Evolutionary conservation across 192 early-diverging fungal species (phyloP), one percentile per base, ranked within the genome.

Genomic region (Rhizophlyctis rosea): DNA sequence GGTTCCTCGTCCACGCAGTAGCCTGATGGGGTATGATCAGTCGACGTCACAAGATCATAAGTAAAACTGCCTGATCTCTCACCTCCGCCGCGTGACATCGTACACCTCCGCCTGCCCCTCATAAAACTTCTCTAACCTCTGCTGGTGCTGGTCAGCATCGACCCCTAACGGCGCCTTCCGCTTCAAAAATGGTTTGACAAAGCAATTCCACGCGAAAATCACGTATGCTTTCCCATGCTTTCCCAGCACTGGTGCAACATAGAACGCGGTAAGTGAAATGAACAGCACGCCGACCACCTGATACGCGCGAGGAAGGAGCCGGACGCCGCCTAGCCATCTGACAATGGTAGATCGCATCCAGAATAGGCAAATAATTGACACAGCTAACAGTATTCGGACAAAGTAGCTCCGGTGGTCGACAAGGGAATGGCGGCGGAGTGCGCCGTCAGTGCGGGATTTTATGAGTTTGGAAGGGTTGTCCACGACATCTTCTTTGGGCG

Each of bases 41-140:
- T 31, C 23, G 7, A 35, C 64, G 34, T 50, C 7, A 16, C 47
- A n/a, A n/a, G n/a, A n/a, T n/a, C n/a, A n/a, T n/a, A n/a, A n/a
- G n/a, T n/a, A n/a, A n/a, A n/a, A n/a, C n/a, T n/a, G n/a, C n/a
- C n/a, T n/a, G n/a, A n/a, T n/a, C n/a, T n/a, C n/a, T n/a, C n/a
- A n/a, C n/a, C 83, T 62, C 13, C 75, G 66, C 27, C 91, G 87
- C 23, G 91, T 89, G 0, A 80, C 80, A 59, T 93, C 91, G 62
- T 90, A 93, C 7, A 91, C 81, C 14, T 83, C 78, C 9, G 91
- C 90, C 60, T 91, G 90, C 57, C 85, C 84, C 64, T 84, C 75
- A 67, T 93, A 93, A 69, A 93, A 93, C 30, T 79, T 72, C 69
- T 93, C 88, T 25, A 93, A 70, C 16, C 90, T 83, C 31, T 75